Percentiles rank a stretch among this genome's conserved stretches.
phyloP scores from a whole-genome alignment of 306 rosid genomes.

The Arachis stenosperma region DNA sequence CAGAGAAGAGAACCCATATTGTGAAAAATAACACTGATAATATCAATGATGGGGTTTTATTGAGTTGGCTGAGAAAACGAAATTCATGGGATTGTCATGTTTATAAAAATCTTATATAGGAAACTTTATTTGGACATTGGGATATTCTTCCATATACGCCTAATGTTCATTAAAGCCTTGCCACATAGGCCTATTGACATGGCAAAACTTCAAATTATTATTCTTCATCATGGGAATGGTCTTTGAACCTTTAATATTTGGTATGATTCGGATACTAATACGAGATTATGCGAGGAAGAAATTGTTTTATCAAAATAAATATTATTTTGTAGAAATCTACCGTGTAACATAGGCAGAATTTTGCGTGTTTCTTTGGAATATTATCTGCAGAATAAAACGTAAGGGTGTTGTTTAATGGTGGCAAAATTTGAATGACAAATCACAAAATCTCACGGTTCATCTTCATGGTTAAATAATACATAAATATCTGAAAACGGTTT shows the following conservation, averaged over 20 bases:
- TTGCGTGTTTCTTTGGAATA: no score
- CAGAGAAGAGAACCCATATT: slow-evolving; percentile 51
- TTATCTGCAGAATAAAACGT: no score
- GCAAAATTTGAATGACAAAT: no score
- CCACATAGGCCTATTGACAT: not conserved
- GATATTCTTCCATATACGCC: slow-evolving; percentile 2
- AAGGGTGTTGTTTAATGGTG: no score
- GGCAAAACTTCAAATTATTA: not conserved
- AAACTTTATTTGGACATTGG: not conserved
- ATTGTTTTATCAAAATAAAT: not conserved
- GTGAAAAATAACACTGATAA: slow-evolving; percentile 5
- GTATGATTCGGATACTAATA: not conserved
- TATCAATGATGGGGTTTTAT: not conserved
- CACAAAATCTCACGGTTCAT: no score
- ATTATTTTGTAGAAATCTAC: not conserved
- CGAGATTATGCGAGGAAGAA: not conserved
- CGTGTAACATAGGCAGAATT: no score
- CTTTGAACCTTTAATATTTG: not conserved
- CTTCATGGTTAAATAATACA: no score
- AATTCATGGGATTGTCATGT: slow-evolving; percentile 9
- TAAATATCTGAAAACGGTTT: no score
- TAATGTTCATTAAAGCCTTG: not conserved
- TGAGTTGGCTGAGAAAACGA: slow-evolving; percentile 55
- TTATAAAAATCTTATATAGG: slow-evolving; percentile 10
- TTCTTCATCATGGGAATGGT: not conserved